Percentiles rank a stretch among this genome's conserved stretches.
These are phyloP conservation scores for Zanthoxylum bungeanum DNA, from an alignment of 345 rosid species.

Conservation along the genomic window DNA sequence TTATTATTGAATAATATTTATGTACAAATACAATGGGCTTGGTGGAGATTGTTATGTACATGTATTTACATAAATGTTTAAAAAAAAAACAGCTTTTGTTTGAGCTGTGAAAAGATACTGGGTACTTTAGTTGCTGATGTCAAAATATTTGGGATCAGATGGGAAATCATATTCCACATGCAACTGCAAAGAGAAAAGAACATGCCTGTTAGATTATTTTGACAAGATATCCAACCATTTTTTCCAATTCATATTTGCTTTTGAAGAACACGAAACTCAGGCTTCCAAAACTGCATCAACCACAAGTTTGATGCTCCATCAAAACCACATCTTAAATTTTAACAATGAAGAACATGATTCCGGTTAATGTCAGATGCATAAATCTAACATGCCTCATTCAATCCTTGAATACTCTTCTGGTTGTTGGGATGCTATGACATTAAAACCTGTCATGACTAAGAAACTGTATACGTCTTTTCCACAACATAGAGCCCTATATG, in stretches of 20 bases:
- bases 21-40: slow-evolving; percentile 15
- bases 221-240: background rate
- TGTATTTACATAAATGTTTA: slow-evolving; percentile 21
- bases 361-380: background rate
- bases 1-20: background rate
- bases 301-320: background rate
- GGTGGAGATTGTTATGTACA: slow-evolving; percentile 19
- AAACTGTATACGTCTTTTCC: background rate
- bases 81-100: background rate
- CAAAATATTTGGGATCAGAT: slow-evolving; percentile 49
- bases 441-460: background rate
- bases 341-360: background rate
- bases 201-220: background rate
- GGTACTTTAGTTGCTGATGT: slow-evolving; percentile 40
- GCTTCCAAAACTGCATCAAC: background rate
- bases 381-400: background rate
- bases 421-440: background rate
- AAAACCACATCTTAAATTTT: background rate
- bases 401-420: background rate
- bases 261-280: background rate
- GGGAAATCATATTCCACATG: slow-evolving; percentile 55
- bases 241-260: background rate
- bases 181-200: slow-evolving; percentile 34
- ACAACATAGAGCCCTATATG: background rate
- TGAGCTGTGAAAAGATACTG: background rate